Evolutionary conservation across 1,139 yeast species (phyloP), one percentile per base, ranked within the genome.

Genomic region (Pneumocystis oryctolagi): DNA sequence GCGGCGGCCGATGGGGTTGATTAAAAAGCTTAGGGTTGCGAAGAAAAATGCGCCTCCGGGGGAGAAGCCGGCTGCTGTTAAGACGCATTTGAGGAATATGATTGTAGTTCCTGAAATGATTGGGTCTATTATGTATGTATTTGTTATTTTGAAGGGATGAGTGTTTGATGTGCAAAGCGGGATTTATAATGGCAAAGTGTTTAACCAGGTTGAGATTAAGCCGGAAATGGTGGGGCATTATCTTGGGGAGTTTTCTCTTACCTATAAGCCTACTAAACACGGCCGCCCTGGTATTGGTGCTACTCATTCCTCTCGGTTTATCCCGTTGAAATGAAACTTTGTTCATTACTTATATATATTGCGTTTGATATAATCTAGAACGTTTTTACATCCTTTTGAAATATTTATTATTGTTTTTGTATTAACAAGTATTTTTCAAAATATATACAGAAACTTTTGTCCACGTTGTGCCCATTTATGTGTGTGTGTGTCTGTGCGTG

Each of bases 201-300:
- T 94, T 95, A 92, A 90, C 95, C 88, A 87, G 76, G 97, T 92
- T 79, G 99, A 94, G 81, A 82, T 94, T 81, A 89, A 83, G 80
- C 97, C 98, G 76, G 99, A 94, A 84, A 92, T 94, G 98, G 90
- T 90, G 78, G 98, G 98, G 78, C 96, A 90, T 87, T 94, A 94
- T 94, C 88, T 94, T 77, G 99, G 97, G 82, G 99, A 94, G 84
- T 92, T 94, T 88, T 92, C 98, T 77, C 92, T 94, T 81, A 82
- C 98, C 76, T 94, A 94, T 85, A 88, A 96, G 80, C 98, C 99
- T 78, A 97, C 92, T 79, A 88, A 95, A 85, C 97, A 90, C 84
- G 97, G 97, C 83, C 89, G 96, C 85, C 95, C 97, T 76, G 96
- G 96, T 85, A 75, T 78, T 70, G 82, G 83, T 75, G 80, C 80